A percentile compares a stretch with the other conserved stretches of the same genome.
These are phyloP conservation scores for Pseudocercospora fuligena DNA, from an alignment of 2,329 filamentous ascomycete genomes.

Conservation along the genomic window DNA sequence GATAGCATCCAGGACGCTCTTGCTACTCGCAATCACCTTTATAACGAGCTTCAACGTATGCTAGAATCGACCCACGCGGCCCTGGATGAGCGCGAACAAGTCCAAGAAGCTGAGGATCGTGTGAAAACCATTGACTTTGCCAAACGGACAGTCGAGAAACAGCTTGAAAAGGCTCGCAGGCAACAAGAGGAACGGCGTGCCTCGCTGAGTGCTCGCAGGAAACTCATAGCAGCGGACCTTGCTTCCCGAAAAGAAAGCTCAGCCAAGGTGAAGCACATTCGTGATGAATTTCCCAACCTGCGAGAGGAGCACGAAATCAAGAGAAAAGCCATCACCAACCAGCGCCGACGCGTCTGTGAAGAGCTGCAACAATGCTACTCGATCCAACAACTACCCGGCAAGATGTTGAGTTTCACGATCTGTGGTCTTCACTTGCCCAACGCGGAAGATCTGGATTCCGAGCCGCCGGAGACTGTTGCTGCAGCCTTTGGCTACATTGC, in stretches of 20 bases:
- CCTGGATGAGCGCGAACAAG: conserved; percentile 41
- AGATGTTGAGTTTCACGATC: conserved; percentile 81
- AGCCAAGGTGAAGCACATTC: conserved; percentile 61
- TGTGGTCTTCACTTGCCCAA: conserved; percentile 80
- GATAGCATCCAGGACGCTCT: conserved; percentile 90
- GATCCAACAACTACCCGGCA: conserved; percentile 69
- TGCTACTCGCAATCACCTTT: conserved; percentile 73
- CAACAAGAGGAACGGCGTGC: conserved; percentile 69
- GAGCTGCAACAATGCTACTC: conserved; percentile 80
- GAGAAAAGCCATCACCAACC: conserved; percentile 74
- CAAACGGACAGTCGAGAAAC: conserved; percentile 67
- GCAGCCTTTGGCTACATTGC: conserved; percentile 82
- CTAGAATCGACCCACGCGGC: conserved; percentile 46
- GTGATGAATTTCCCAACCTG: conserved; percentile 53
- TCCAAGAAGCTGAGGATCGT: conserved; percentile 50
- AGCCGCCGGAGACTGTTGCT: conserved; percentile 72
- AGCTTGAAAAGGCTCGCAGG: conserved; percentile 65
- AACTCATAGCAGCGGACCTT: conserved; percentile 64
- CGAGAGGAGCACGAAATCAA: conserved; percentile 47
- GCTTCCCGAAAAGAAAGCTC: conserved; percentile 34
- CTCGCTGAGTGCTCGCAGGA: conserved; percentile 68
- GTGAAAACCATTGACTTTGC: conserved; percentile 54
- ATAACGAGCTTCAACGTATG: conserved; percentile 72
- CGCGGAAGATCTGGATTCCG: conserved; percentile 70
- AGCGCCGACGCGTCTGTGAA: conserved; percentile 84